These are phyloP conservation scores for Durusdinium trenchii DNA, from an alignment of 73 alveolate genomes.

Conservation along the genomic window DNA sequence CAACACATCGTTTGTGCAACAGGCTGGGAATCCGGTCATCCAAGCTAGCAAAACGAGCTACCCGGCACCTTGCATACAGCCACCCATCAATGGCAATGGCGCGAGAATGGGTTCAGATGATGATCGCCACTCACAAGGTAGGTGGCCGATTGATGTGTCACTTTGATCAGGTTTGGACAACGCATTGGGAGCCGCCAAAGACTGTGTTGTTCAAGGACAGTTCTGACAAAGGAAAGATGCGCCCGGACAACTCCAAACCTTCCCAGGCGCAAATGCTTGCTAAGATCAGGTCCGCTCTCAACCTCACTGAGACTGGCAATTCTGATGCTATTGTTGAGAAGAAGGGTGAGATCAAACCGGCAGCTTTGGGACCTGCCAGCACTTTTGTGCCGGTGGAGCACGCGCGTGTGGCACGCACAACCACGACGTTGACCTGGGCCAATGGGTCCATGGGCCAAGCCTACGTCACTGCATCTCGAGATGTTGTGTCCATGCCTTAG, in stretches of 20 bases:
- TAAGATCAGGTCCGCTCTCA: neutral
- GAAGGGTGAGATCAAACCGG: neutral
- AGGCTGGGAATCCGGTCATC: neutral
- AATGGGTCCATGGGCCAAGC: neutral
- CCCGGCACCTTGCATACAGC: neutral
- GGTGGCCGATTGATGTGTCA: neutral
- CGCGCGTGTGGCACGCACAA: neutral
- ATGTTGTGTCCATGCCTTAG: neutral
- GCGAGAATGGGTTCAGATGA: neutral
- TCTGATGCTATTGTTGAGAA: neutral
- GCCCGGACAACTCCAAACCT: neutral
- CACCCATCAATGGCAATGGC: neutral
- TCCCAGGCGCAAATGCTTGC: neutral
- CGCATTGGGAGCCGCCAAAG: neutral
- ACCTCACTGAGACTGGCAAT: neutral
- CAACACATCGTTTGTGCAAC: neutral
- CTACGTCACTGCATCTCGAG: neutral
- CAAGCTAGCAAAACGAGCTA: neutral
- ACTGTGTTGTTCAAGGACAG: neutral
- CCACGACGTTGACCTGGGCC: conserved; percentile 8
- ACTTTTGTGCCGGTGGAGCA: neutral
- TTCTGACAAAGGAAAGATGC: neutral
- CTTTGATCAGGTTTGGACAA: neutral
- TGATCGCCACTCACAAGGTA: neutral
- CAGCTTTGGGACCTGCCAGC: neutral